Conservation (phyloP, 148 eudicot genomes). For the Spergularia bocconei region DNA sequence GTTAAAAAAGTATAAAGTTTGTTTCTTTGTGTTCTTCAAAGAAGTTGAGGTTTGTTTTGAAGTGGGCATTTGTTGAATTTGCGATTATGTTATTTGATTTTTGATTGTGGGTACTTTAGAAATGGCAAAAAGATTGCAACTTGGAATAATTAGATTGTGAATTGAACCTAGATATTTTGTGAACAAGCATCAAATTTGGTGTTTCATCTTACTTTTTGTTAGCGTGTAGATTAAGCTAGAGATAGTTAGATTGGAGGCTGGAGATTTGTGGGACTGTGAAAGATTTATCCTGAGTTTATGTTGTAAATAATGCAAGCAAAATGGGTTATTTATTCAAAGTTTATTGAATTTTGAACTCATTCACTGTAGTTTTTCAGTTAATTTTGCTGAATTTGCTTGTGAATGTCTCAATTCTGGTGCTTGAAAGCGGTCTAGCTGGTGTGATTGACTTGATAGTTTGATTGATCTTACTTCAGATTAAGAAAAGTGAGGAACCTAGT, state of each 20-base stretch:
- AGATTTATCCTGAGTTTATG: neutral
- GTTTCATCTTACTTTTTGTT: neutral
- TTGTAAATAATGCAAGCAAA: no score
- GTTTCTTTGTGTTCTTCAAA: neutral
- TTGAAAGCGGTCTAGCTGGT: neutral
- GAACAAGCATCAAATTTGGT: neutral
- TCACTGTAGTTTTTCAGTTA: neutral
- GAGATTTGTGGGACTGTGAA: neutral
- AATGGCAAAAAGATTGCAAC: neutral
- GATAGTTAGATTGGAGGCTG: neutral
- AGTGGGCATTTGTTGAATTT: neutral
- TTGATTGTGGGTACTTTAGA: constrained; percentile 3
- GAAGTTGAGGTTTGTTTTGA: neutral
- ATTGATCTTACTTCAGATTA: neutral
- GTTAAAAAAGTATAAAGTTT: neutral
- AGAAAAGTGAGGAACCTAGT: neutral
- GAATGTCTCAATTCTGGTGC: neutral
- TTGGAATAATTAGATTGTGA: neutral
- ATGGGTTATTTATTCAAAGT: neutral
- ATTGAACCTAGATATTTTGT: neutral
- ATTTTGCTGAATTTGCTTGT: neutral
- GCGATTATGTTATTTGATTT: neutral
- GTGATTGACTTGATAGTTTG: neutral
- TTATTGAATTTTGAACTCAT: neutral
- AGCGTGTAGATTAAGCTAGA: neutral